Evolutionary conservation across 345 rosid species (phyloP).

Genomic region (Kandelia obovata): DNA sequence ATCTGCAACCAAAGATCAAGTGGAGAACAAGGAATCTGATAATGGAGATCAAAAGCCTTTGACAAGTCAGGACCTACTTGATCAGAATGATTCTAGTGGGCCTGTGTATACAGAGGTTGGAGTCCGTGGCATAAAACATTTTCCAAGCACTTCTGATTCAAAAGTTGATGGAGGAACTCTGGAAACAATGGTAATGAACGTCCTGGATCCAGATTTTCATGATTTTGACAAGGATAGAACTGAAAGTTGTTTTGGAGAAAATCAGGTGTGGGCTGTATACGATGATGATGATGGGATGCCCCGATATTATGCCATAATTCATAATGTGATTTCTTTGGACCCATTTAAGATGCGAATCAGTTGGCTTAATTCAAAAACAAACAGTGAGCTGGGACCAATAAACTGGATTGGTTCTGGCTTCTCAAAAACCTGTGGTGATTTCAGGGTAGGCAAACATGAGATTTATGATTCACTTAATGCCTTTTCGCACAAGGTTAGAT

Average conservation of each 20-base stretch:
- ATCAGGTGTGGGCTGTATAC: slow-evolving; percentile 28
- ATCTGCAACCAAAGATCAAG: slow-evolving; percentile 21
- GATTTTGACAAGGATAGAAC: slow-evolving; percentile 24
- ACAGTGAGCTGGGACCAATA: slow-evolving; percentile 16
- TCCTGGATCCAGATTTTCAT: slow-evolving; percentile 26
- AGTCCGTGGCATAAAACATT: slow-evolving; percentile 7
- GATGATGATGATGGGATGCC: slow-evolving; percentile 29
- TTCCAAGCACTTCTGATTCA: slow-evolving; percentile 18
- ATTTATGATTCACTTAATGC: slow-evolving; percentile 14
- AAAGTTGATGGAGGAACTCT: slow-evolving; percentile 25
- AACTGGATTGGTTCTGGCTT: slow-evolving; percentile 27
- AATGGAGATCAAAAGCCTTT: slow-evolving; percentile 21
- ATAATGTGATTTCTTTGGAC: slow-evolving; percentile 12
- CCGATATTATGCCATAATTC: slow-evolving; percentile 21
- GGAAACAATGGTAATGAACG: slow-evolving; percentile 25
- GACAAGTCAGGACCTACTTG: slow-evolving; percentile 6
- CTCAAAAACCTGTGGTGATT: slow-evolving; percentile 24
- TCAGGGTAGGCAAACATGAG: slow-evolving; percentile 18
- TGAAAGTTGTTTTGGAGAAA: slow-evolving; percentile 18
- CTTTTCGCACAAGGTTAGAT: slow-evolving; percentile 25
- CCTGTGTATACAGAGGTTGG: slow-evolving; percentile 12
- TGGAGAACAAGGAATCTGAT: slow-evolving; percentile 16
- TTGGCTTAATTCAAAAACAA: slow-evolving; percentile 24
- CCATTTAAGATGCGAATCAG: slow-evolving; percentile 24
- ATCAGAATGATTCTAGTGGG: slow-evolving; percentile 14